Base-by-base conservation (phyloP, 305 asterid genomes). In the Fraxinus baroniana region DNA sequence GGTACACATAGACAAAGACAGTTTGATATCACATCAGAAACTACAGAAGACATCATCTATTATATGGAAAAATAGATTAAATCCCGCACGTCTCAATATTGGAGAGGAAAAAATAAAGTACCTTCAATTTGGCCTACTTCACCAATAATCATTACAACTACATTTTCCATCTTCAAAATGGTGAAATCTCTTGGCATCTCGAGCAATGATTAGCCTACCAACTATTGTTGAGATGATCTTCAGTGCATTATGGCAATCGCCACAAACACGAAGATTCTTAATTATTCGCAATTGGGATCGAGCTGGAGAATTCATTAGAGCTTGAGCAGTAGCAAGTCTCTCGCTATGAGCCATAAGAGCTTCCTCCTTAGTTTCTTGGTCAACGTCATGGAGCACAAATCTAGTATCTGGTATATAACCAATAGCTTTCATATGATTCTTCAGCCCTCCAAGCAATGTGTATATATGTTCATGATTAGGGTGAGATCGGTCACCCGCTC, bases 311-410 rank as follows among this genome's bases (percentile, higher is more conserved):
- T 87, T 87, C 89, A 95, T 57, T 85, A 95, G 88, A 79, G 95
- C 98, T 76, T 91, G 94, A 74, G 97, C 97, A 79, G 93, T 91
- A 13, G 98, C 98, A 77, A 93, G 97, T 77, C 97, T 89, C 90
- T 93, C 99, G 28, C 99, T 95, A 76, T 93, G 99, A 55, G 93
- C 92, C 91, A 95, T 87, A 30, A 95, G 93, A 70, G 97, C 97
- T 78, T 94, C 97, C 89, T 95, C 98, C 84, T 93, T 94, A 13
- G 88, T 82, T 85, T 95, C 99, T 37, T 80, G 94, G 81, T 95
- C 97, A 13, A 95, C 89, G 83, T 95, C 98, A 84, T 95, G 98
- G 70, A 95, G 95, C 89, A 95, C 97, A 57, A 87, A 91, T 83
- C 87, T 95, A 15, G 88, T 81, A 71, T 95, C 97, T 1, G 98